Base-by-base conservation (phyloP, 2,329 filamentous ascomycete species). In the Fusarium graminum region DNA sequence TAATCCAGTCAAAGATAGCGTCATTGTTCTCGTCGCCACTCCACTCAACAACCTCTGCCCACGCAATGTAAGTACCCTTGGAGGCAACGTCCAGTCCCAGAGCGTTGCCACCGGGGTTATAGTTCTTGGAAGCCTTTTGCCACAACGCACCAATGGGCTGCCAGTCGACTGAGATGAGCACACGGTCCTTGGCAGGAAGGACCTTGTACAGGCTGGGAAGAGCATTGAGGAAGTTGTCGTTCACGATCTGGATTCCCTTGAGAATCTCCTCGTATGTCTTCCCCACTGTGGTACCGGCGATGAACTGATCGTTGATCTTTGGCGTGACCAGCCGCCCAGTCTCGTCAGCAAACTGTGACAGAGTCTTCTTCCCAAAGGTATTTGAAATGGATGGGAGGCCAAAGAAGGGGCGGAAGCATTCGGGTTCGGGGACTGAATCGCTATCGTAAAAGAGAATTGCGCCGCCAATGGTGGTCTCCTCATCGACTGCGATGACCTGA, bases 41-140 rank as follows among this genome's bases (percentile, higher is more conserved):
- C 64, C 65, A 68, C 13, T 68, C 65, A 17, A 68, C 41, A 4
- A 65, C 65, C 42, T 68, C 65, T 4, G 64, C 64, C 64, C 64
- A 68, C 3, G 55, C 55, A 7, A 68, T 42, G 7, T 68, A 68
- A 1, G 60, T 65, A 6, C 65, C 65, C 30, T 68, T 65, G 0
- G 41, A 36, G 19, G n/a, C 49, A 0, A 43, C 75, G 2, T 68
- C 52, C 3, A 68, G 13, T 1, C 64, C 65, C 2, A 68, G 26
- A 0, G 60, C 30, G n/a, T 67, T 68, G 0, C 64, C 60, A 2
- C 55, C 42, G 0, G 55, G 60, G 25, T 68, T 68, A 14, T 46
- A 39, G 7, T 62, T 65, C 2, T 52, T 57, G 4, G 64, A 68
- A 1, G 34, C 52, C 4, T 42, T 43, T 7, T 32, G 30, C 64